These are phyloP conservation scores for Musa beccarii DNA, from an alignment of 176 grass and related monocot species.

Conservation along the genomic window DNA sequence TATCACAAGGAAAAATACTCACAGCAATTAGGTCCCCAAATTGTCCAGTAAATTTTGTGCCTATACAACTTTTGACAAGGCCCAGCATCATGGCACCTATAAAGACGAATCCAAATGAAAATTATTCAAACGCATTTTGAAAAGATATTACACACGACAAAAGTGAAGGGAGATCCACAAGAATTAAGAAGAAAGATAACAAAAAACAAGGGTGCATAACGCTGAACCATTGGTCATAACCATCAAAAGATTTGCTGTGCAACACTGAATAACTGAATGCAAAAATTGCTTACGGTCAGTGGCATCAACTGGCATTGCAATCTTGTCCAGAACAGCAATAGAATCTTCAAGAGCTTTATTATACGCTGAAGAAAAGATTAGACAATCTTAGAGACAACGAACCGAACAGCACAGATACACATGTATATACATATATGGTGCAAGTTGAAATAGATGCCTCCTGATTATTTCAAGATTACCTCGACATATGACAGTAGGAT, in stretches of 20 bases:
- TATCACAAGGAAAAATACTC: slow-evolving; percentile 23
- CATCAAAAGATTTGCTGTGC: neutral
- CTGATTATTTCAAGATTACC: slow-evolving; percentile 29
- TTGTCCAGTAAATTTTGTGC: slow-evolving; percentile 97
- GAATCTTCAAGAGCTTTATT: slow-evolving; percentile 87
- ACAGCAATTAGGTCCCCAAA: slow-evolving; percentile 97
- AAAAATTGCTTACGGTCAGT: slow-evolving; percentile 70
- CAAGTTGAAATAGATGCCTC: slow-evolving; percentile 16
- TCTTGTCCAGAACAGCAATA: slow-evolving; percentile 77
- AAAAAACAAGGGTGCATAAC: neutral
- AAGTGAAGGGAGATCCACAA: neutral
- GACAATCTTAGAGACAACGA: slow-evolving; percentile 10
- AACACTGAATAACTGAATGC: neutral
- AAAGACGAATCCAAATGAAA: slow-evolving; percentile 8
- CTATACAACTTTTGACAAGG: slow-evolving; percentile 90
- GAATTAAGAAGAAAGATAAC: neutral
- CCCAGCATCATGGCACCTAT: slow-evolving; percentile 52
- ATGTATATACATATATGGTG: slow-evolving; percentile 1
- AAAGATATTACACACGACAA: neutral
- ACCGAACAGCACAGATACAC: slow-evolving; percentile 12
- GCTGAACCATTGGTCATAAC: neutral
- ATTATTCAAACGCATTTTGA: neutral
- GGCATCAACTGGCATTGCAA: slow-evolving; percentile 78
- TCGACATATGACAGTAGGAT: slow-evolving; percentile 93
- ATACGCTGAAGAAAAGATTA: slow-evolving; percentile 36